Percentiles rank a stretch among this genome's conserved stretches.
Evolutionary conservation across 768 basidiomycete genomes (phyloP).

Genomic region (Cyclocybe cylindracea): DNA sequence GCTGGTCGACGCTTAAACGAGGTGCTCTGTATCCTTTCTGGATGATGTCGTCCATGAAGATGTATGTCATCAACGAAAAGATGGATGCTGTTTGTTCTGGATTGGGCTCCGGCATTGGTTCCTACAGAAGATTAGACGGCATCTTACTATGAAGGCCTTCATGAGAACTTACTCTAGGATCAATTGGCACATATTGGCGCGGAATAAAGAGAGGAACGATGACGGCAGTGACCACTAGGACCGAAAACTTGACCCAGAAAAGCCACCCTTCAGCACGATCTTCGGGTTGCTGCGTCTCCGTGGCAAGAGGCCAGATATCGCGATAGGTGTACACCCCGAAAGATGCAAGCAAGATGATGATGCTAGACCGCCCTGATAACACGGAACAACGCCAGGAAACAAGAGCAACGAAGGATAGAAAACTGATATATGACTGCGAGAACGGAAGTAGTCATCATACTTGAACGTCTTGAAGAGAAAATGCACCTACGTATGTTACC

Average conservation of each 20-base stretch:
- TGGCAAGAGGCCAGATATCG: conserved; percentile 56
- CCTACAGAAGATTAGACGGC: conserved; percentile 15
- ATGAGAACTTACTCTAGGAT: conserved; percentile 37
- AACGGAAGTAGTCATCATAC: too few species aligned
- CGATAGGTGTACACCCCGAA: conserved; percentile 49
- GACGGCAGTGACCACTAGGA: conserved; percentile 35
- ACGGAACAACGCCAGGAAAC: too few species aligned
- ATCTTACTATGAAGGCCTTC: neutral
- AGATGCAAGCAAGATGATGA: conserved; percentile 26
- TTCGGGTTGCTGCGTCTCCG: conserved; percentile 39
- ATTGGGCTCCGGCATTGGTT: conserved; percentile 29
- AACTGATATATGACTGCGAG: too few species aligned
- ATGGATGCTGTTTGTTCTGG: conserved; percentile 52
- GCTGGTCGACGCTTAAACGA: conserved; percentile 47
- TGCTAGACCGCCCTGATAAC: conserved; percentile 15
- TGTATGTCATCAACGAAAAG: conserved; percentile 42
- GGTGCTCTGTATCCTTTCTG: conserved; percentile 37
- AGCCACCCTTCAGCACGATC: conserved; percentile 44
- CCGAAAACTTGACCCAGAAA: conserved; percentile 48
- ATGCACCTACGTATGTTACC: too few species aligned
- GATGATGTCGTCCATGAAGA: conserved; percentile 54
- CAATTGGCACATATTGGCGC: conserved; percentile 48
- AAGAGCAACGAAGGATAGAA: too few species aligned
- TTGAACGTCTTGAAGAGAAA: too few species aligned
- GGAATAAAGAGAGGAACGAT: conserved; percentile 54